These are phyloP conservation scores for Leccinum broughii DNA, from an alignment of 768 basidiomycete genomes.

Conservation along the genomic window DNA sequence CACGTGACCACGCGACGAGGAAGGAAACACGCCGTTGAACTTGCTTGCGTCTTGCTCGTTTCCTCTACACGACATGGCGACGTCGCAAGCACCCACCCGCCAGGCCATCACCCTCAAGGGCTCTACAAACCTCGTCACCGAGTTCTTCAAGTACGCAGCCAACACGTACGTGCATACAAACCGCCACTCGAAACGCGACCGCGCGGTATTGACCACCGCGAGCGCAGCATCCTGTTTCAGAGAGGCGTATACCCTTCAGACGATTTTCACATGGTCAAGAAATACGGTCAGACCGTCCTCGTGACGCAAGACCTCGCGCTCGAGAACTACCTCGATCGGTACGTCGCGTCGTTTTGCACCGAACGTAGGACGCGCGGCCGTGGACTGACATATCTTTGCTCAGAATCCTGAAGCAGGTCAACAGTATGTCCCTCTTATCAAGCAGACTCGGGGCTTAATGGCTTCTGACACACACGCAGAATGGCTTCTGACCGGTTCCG, in stretches of 20 bases:
- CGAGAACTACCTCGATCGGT: constrained; percentile 92
- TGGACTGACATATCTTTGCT: not conserved
- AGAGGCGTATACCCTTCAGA: constrained; percentile 96
- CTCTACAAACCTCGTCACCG: constrained; percentile 89
- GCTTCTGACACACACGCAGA: constrained; percentile 45
- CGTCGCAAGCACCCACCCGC: constrained; percentile 49
- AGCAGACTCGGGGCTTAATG: not conserved
- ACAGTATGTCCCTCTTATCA: constrained; percentile 56
- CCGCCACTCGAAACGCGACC: not conserved
- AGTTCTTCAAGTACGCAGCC: constrained; percentile 99
- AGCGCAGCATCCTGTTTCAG: constrained; percentile 88
- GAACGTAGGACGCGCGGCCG: not conserved
- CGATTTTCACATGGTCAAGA: constrained; percentile 99
- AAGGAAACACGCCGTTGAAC: not conserved
- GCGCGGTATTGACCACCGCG: not conserved
- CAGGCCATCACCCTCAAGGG: constrained; percentile 95
- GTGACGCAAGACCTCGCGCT: constrained; percentile 92
- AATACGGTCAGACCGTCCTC: constrained; percentile 94
- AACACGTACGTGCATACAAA: constrained; percentile 69
- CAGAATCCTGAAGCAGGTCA: constrained; percentile 85
- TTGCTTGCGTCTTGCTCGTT: not conserved
- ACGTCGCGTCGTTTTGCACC: not conserved
- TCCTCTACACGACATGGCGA: constrained; percentile 36
- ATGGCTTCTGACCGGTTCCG: constrained; percentile 90
- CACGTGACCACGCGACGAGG: not conserved